Evolutionary conservation across 225 moss, liverwort and hornwort genomes (phyloP).

Genomic region (Lunularia cruciata): DNA sequence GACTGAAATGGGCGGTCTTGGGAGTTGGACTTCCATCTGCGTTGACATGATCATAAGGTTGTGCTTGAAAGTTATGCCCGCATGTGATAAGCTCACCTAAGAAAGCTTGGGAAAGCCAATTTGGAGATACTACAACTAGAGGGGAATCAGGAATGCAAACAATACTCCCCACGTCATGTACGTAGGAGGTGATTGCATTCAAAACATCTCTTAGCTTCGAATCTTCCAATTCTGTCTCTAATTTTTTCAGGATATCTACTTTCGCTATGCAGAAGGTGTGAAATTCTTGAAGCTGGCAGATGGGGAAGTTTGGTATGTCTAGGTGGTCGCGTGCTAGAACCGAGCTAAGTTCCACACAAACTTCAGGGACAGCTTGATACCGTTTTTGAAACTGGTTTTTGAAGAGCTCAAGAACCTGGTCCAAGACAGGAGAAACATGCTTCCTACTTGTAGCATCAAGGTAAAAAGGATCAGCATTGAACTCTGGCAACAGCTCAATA

Average conservation of each 20-base stretch:
- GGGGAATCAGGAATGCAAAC: constrained; percentile 10
- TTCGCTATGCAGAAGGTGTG: background rate
- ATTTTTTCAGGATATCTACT: background rate
- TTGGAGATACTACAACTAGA: constrained; percentile 13
- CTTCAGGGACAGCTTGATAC: background rate
- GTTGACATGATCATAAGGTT: background rate
- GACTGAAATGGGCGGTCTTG: constrained; percentile 2
- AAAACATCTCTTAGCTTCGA: background rate
- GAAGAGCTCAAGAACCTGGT: constrained; percentile 6
- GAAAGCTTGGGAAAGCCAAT: constrained; percentile 16
- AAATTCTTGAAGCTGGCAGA: background rate
- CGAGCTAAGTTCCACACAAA: constrained; percentile 2
- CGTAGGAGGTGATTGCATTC: constrained; percentile 7
- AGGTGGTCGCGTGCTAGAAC: background rate
- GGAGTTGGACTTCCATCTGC: constrained; percentile 4
- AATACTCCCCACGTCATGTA: constrained; percentile 17
- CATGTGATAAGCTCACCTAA: constrained; percentile 7
- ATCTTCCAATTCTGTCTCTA: background rate
- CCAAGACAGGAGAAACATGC: background rate
- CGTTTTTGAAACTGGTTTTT: background rate
- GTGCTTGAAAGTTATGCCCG: background rate
- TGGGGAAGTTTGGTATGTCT: constrained; percentile 7
- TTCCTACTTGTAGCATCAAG: constrained; percentile 5
- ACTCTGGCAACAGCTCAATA: background rate
- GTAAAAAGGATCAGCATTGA: background rate